Percentiles rank a stretch among this genome's conserved stretches.
These are phyloP conservation scores for Gorgonomyces haynaldii DNA, from an alignment of 192 early-diverging fungal genomes.

Conservation along the genomic window DNA sequence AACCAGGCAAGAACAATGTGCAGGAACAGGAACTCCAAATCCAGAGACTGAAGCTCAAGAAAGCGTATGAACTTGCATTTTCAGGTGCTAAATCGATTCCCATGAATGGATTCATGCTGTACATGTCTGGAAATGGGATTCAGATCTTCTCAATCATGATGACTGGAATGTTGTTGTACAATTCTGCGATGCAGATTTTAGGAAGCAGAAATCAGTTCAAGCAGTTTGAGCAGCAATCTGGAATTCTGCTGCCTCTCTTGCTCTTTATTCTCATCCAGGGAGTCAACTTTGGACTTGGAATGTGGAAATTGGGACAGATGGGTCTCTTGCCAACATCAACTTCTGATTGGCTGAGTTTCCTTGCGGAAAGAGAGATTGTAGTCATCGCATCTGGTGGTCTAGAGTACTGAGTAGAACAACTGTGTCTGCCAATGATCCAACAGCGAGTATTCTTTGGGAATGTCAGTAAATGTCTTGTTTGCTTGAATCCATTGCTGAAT, in stretches of 20 bases:
- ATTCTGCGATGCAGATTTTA: conserved; percentile 67
- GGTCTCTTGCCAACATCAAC: conserved; percentile 86
- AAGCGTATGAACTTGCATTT: conserved; percentile 94
- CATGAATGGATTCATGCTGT: conserved; percentile 98
- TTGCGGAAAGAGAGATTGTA: no score
- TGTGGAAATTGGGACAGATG: conserved; percentile 89
- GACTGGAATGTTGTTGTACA: conserved; percentile 89
- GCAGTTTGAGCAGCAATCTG: background rate
- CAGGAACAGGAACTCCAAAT: no score
- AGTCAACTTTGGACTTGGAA: conserved; percentile 65
- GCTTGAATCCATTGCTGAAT: no score
- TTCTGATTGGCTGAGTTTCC: conserved; percentile 93
- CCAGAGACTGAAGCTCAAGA: conserved; percentile 51
- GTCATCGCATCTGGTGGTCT: no score
- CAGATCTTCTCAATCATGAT: conserved; percentile 95
- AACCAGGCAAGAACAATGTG: no score
- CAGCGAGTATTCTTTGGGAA: no score
- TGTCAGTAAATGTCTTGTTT: no score
- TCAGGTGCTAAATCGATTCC: conserved; percentile 83
- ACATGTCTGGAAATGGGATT: conserved; percentile 94
- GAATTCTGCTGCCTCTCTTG: conserved; percentile 64
- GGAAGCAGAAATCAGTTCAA: conserved; percentile 33
- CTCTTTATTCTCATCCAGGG: conserved; percentile 75
- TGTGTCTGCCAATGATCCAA: no score
- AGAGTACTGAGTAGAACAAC: no score